Conservation (phyloP, 2,329 filamentous ascomycete genomes). For the Fusarium fujikuroi region DNA sequence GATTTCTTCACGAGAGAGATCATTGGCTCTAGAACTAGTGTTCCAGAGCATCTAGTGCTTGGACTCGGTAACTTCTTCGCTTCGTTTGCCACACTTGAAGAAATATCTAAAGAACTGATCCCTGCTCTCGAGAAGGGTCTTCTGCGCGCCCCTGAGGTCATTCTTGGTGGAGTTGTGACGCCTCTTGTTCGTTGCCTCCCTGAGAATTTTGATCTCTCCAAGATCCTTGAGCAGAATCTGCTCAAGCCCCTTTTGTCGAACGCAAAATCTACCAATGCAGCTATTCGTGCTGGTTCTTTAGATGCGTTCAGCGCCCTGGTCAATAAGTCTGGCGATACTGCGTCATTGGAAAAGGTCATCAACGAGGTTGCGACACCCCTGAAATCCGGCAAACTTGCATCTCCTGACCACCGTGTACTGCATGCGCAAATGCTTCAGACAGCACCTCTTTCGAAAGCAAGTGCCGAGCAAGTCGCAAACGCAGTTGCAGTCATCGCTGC, state of each 20-base stretch:
- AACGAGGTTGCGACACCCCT: conserved; percentile 83
- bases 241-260: conserved; percentile 90
- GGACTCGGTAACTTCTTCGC: conserved; percentile 85
- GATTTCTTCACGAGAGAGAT: conserved; percentile 88
- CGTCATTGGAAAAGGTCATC: conserved; percentile 72
- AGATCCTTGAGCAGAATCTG: conserved; percentile 75
- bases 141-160: conserved; percentile 88
- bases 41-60: conserved; percentile 77
- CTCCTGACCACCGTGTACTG: conserved; percentile 83
- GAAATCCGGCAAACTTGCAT: conserved; percentile 84
- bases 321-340: conserved; percentile 65
- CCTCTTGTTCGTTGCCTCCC: conserved; percentile 79
- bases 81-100: conserved; percentile 76
- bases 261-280: conserved; percentile 86
- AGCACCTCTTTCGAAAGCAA: conserved; percentile 67
- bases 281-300: conserved; percentile 79
- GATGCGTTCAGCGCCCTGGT: conserved; percentile 79
- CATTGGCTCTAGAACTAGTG: conserved; percentile 76
- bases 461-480: conserved; percentile 73
- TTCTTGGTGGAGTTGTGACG: conserved; percentile 81
- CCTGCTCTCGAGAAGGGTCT: conserved; percentile 89
- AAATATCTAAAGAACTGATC: conserved; percentile 79
- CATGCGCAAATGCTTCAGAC: conserved; percentile 83
- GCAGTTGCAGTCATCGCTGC: conserved; percentile 74
- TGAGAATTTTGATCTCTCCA: conserved; percentile 78